Percentiles rank a stretch among this genome's conserved stretches.
Evolutionary conservation across 768 basidiomycete genomes (phyloP).

Genomic region (Dendrothele bispora): DNA sequence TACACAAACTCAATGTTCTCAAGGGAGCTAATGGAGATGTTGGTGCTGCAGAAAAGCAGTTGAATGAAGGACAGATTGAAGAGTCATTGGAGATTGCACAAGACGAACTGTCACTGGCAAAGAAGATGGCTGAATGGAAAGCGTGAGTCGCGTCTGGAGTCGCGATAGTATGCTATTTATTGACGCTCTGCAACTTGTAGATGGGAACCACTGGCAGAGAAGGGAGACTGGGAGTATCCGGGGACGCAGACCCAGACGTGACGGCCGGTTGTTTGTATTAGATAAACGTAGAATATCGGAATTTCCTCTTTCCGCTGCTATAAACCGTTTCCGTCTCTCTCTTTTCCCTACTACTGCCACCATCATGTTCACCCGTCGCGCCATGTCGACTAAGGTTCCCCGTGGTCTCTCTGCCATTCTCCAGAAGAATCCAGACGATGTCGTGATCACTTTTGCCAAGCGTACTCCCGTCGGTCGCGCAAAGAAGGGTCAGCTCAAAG

Average conservation of each 20-base stretch:
- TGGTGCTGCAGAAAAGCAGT: slow-evolving; percentile 62
- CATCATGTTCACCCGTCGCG: slow-evolving; percentile 3
- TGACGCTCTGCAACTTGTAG: slow-evolving; percentile 40
- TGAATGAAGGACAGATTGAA: slow-evolving; percentile 88
- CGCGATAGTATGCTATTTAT: slow-evolving; percentile 8
- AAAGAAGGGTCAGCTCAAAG: slow-evolving; percentile 92
- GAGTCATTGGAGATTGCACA: slow-evolving; percentile 78
- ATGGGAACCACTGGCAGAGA: slow-evolving; percentile 88
- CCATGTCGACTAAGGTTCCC: slow-evolving; percentile 40
- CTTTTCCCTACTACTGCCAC: background rate
- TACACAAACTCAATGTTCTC: slow-evolving; percentile 73
- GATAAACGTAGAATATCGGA: background rate
- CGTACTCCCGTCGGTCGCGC: slow-evolving; percentile 87
- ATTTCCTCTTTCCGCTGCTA: background rate
- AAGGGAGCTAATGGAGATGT: slow-evolving; percentile 69
- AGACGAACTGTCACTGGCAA: slow-evolving; percentile 75
- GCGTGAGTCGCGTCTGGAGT: slow-evolving; percentile 60
- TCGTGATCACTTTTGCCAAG: slow-evolving; percentile 87
- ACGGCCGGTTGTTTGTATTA: slow-evolving; percentile 20
- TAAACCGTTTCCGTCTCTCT: background rate
- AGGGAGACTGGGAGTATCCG: slow-evolving; percentile 88
- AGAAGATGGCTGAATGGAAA: slow-evolving; percentile 94
- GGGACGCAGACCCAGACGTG: slow-evolving; percentile 48
- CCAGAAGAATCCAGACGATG: slow-evolving; percentile 76
- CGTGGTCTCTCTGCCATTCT: slow-evolving; percentile 55